Percentiles rank a stretch among this genome's conserved stretches.
Evolutionary conservation across 2,329 filamentous ascomycete genomes (phyloP).

Genomic region (Talaromyces islandicus): DNA sequence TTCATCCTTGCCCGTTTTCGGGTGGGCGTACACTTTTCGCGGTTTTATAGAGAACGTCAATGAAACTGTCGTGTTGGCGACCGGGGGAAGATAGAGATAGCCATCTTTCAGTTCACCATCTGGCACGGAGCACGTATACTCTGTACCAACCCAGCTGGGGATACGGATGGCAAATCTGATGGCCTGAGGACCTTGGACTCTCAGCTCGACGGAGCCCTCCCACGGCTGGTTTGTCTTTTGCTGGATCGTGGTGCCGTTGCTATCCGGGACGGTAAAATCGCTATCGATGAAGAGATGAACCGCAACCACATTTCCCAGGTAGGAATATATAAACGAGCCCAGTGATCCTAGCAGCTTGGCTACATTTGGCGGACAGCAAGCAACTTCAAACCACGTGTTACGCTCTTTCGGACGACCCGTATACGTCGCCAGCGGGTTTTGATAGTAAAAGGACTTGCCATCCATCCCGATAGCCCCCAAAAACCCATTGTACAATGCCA

Average conservation of each 20-base stretch:
- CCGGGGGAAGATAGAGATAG: conserved; percentile 44
- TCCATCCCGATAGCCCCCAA: conserved; percentile 53
- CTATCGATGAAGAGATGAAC: conserved; percentile 35
- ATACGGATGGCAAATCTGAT: conserved; percentile 47
- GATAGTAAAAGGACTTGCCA: conserved; percentile 56
- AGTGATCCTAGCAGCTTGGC: conserved; percentile 51
- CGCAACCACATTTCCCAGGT: conserved; percentile 21
- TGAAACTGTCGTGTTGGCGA: conserved; percentile 32
- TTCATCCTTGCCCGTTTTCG: conserved; percentile 51
- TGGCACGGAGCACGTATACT: conserved; percentile 5
- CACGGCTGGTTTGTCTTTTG: conserved; percentile 55
- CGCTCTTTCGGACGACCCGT: conserved; percentile 45
- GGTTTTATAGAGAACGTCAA: conserved; percentile 45
- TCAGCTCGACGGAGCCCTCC: conserved; percentile 48
- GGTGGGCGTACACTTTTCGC: conserved; percentile 48
- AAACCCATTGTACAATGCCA: conserved; percentile 56
- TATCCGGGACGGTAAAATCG: conserved; percentile 29
- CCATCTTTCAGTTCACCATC: conserved; percentile 35
- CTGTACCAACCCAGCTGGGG: conserved; percentile 42
- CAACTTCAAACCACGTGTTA: conserved; percentile 54
- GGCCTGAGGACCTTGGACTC: conserved; percentile 27
- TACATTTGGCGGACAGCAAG: conserved; percentile 58
- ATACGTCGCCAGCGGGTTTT: conserved; percentile 55
- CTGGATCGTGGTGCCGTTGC: conserved; percentile 34
- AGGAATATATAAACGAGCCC: conserved; percentile 47